phyloP scores from a whole-genome alignment of 2,329 filamentous ascomycete genomes.

The Fusarium sp. region DNA sequence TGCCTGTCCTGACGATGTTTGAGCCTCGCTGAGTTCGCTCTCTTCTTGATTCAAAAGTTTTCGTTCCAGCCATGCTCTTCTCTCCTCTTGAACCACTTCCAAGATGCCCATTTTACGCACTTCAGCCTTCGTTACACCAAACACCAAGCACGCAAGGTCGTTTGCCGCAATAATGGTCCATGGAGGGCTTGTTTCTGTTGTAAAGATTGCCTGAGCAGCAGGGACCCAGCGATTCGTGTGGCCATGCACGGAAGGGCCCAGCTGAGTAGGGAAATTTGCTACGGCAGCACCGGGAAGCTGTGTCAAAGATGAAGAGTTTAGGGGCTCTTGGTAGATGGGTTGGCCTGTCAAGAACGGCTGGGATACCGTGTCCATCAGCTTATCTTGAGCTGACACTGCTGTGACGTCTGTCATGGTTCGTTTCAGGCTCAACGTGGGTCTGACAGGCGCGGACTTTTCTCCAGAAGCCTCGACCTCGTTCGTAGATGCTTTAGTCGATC shows the following conservation, averaged over 20 bases:
- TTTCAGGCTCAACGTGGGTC: conserved; percentile 74
- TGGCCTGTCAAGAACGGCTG: conserved; percentile 75
- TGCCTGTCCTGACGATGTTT: conserved; percentile 50
- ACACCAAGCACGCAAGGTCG: conserved; percentile 95
- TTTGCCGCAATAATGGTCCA: conserved; percentile 98
- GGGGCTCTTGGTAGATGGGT: conserved; percentile 51
- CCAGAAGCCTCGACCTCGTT: conserved; percentile 66
- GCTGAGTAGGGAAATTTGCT: conserved; percentile 58
- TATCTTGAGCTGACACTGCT: conserved; percentile 79
- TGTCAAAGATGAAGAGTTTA: conserved; percentile 57
- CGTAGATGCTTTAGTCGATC: conserved; percentile 65
- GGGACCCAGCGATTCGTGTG: conserved; percentile 92
- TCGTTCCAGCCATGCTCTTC: conserved; percentile 87
- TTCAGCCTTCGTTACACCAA: conserved; percentile 97
- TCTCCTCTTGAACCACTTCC: conserved; percentile 91
- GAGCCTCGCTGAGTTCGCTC: conserved; percentile 47
- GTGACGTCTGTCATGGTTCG: conserved; percentile 88
- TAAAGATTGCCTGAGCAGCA: conserved; percentile 95
- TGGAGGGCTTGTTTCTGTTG: conserved; percentile 87
- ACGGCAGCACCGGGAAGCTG: conserved; percentile 53
- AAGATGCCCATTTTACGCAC: conserved; percentile 94
- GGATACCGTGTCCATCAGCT: conserved; percentile 84
- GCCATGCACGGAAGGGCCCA: conserved; percentile 76
- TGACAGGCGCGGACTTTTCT: conserved; percentile 64
- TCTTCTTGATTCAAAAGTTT: conserved; percentile 72